Base-by-base conservation (phyloP, 2,329 filamentous ascomycete species). In the Aspergillus udagawae region DNA sequence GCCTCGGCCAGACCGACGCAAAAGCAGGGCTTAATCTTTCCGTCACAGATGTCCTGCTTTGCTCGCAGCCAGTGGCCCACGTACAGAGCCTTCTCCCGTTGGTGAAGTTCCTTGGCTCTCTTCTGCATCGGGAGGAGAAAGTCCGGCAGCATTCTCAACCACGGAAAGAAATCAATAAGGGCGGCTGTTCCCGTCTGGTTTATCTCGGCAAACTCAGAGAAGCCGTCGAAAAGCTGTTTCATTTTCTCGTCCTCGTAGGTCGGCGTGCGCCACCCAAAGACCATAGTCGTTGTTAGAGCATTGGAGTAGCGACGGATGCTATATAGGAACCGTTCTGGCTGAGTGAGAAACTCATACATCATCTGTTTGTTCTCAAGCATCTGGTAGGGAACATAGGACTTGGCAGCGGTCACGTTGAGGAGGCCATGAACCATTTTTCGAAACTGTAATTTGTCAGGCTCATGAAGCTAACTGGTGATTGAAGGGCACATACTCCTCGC, bases 301-400 rank as follows among this genome's bases (percentile, higher is more conserved):
- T 76, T 79, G 2, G 78, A 75, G 58, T 80, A 83, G 29, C 80
- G 73, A 10, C 78, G 71, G 20, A 82, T 72, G 51, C 81, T 77
- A 10, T 79, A 65, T 4, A 75, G 53, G 48, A 80, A 80, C 1
- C 72, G 57, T 1, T 75, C 61, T 0, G 81, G 81, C 6, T 68
- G 58, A 0, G 78, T 73, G 3, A 84, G 61, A 20, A 85, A 67
- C 6, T 80, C 78, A 48, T 71, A 59, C 58, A 72, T 21, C 81
- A 85, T 81, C 51, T 79, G 76, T 63, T 80, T 82, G 66, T 79
- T 82, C 65, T 85, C 82, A 2, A 85, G 72, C 50, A 80, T 76
- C 60, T 85, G 82, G 60, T 84, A 85, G 1, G 79, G 76, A 2
- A 84, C 74, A 56, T 86, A 86, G 8, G 71, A 69, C 53, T 73